Evolutionary conservation across 2,329 filamentous ascomycete genomes (phyloP), one percentile per base, ranked within the genome.

Genomic region (Zasmidium citrigriseum): DNA sequence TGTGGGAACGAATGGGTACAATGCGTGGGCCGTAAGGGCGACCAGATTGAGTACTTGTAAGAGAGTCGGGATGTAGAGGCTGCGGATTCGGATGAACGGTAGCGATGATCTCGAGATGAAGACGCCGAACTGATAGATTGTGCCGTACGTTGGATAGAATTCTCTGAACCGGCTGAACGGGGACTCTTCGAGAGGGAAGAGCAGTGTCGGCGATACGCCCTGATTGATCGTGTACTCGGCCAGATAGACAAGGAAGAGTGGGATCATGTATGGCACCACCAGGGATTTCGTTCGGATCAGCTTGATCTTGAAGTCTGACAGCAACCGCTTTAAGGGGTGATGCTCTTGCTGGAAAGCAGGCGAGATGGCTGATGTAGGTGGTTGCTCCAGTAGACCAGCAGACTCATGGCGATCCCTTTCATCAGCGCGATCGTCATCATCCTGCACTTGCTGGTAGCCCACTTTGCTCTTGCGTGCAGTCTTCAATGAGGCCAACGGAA

Each of bases 151-250:
- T 0, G 93, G 93, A 70, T 99, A 99, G 73, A 97, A 98, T 27
- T 88, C 89, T 44, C 93, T 88, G 72, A 87, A 95, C 65, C 91
- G 85, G 27, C 79, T 77, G 72, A 98, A 98, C 0, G 95, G 95
- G 1, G 90, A 89, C 11, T 83, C 76, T 1, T 81, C 71, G 0
- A 97, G 80, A 0, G 93, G 91, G 71, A 96, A 99, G 3, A 99
- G 83, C 0, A 98, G 80, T 0, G 92, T 96, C 0, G 95, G 93
- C 0, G 91, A 82, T 0, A 98, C 91, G 34, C 93, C 93, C 78
- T 96, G 93, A 77, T 98, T 98, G 75, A 98, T 97, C 55, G 90
- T 96, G 73, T 99, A 99, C 78, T 99, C 95, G 57, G 93, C 91
- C 34, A 98, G 84, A 73, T 97, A 99, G 25, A 99, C 95, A 16